Conservation (phyloP, 352 stramenopile species). For the Lagenidium giganteum region DNA sequence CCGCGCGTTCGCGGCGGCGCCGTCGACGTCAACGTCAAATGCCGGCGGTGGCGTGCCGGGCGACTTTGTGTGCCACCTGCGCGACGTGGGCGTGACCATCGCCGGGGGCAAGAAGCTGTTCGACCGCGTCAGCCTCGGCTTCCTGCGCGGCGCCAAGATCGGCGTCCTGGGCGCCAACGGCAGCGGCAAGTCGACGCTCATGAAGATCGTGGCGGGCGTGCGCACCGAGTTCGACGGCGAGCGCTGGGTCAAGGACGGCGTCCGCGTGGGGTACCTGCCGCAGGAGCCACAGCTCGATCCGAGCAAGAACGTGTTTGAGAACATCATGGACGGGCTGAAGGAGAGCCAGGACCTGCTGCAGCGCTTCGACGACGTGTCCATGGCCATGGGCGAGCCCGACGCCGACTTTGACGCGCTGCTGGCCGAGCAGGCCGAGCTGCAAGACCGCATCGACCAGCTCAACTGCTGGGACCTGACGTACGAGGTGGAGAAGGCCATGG, state of each 20-base stretch:
- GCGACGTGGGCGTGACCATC: slow-evolving; percentile 73
- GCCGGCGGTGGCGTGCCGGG: slow-evolving; percentile 69
- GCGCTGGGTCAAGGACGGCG: slow-evolving; percentile 80
- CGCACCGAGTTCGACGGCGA: slow-evolving; percentile 82
- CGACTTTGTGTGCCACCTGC: slow-evolving; percentile 81
- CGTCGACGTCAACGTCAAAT: slow-evolving; percentile 31
- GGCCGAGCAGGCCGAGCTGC: slow-evolving; percentile 80
- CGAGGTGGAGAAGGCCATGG: slow-evolving; percentile 83
- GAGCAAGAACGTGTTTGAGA: slow-evolving; percentile 85
- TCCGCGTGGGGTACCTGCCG: slow-evolving; percentile 84
- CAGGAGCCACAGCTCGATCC: slow-evolving; percentile 86
- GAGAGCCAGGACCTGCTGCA: slow-evolving; percentile 75
- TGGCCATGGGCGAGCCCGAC: slow-evolving; percentile 87
- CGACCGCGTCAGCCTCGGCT: slow-evolving; percentile 68
- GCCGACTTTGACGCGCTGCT: slow-evolving; percentile 86
- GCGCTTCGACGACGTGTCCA: slow-evolving; percentile 83
- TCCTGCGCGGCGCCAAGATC: slow-evolving; percentile 91
- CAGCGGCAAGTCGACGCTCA: slow-evolving; percentile 93
- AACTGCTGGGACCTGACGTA: slow-evolving; percentile 80
- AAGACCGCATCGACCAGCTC: slow-evolving; percentile 83
- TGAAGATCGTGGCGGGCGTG: slow-evolving; percentile 95
- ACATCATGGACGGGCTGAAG: slow-evolving; percentile 87
- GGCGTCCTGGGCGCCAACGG: slow-evolving; percentile 95
- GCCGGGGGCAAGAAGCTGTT: slow-evolving; percentile 83
- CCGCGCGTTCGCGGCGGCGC: too few relatives aligned